Evolutionary conservation across 2,329 filamentous ascomycete genomes (phyloP).

Genomic region (Colletotrichum simmondsii): DNA sequence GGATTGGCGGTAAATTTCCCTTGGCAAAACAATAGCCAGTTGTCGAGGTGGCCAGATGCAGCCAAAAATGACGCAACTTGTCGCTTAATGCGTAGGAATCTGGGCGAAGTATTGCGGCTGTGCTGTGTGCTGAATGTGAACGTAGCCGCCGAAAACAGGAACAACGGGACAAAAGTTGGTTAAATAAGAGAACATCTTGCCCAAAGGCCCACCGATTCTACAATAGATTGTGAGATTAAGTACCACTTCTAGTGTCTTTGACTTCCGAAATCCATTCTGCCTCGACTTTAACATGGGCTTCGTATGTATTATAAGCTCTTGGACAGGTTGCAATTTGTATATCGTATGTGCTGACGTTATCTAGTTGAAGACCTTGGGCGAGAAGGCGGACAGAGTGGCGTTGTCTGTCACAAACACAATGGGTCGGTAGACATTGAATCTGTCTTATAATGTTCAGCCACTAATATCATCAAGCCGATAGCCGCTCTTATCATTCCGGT

Average conservation of each 20-base stretch:
- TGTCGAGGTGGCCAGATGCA: too few relatives aligned
- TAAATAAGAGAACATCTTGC: background rate
- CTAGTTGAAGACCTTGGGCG: background rate
- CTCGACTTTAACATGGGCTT: background rate
- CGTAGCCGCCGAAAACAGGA: background rate
- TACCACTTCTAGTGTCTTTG: background rate
- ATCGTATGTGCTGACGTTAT: background rate
- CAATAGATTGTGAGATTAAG: background rate
- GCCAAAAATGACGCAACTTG: background rate
- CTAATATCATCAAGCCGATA: background rate
- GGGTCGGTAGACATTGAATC: background rate
- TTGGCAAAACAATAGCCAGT: background rate
- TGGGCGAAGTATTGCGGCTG: background rate
- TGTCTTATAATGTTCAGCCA: rapidly evolving
- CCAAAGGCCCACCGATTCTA: too few relatives aligned
- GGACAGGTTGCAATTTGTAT: too few relatives aligned
- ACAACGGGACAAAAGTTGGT: too few relatives aligned
- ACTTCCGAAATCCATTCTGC: too few relatives aligned
- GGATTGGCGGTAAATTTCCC: slow-evolving; percentile 6
- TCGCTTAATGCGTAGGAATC: background rate
- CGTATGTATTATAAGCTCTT: background rate
- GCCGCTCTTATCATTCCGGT: background rate
- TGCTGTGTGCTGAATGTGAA: background rate
- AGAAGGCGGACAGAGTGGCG: background rate
- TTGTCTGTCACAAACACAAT: background rate